Conservation (phyloP, 2,329 filamentous ascomycete species). For the Aspergillus ruber region DNA sequence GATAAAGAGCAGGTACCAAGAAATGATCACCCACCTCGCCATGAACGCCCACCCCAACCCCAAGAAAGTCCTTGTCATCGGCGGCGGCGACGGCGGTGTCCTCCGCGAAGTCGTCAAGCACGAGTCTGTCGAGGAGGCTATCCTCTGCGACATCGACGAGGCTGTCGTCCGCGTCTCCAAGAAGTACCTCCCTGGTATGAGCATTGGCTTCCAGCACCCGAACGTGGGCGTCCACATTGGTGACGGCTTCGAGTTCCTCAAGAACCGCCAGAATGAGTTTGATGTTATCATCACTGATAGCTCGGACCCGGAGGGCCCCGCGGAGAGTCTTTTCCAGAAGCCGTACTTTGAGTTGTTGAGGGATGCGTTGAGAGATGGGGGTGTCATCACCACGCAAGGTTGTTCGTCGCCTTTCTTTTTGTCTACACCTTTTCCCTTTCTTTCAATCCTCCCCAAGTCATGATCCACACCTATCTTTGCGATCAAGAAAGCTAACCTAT, state of each 20-base stretch:
- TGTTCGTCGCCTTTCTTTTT: slow-evolving; percentile 71
- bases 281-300: slow-evolving; percentile 99
- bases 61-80: slow-evolving; percentile 97
- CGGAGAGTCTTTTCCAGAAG: slow-evolving; percentile 98
- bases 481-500: slow-evolving; percentile 17
- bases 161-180: slow-evolving; percentile 97
- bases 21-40: slow-evolving; percentile 99
- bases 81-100: slow-evolving; percentile 94
- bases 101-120: slow-evolving; percentile 99
- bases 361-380: slow-evolving; percentile 88
- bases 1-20: slow-evolving; percentile 63
- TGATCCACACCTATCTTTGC: neutral
- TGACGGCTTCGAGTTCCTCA: slow-evolving; percentile 97
- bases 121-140: slow-evolving; percentile 89
- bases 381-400: slow-evolving; percentile 99
- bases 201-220: slow-evolving; percentile 85
- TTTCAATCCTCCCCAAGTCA: neutral
- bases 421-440: slow-evolving; percentile 9
- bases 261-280: slow-evolving; percentile 93
- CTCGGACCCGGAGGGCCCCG: slow-evolving; percentile 92
- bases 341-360: slow-evolving; percentile 82
- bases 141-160: slow-evolving; percentile 98
- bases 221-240: slow-evolving; percentile 89
- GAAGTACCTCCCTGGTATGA: slow-evolving; percentile 93
- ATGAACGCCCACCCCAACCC: slow-evolving; percentile 98